Conservation (phyloP, 2,329 filamentous ascomycete genomes). For the Colletotrichum shisoi region DNA sequence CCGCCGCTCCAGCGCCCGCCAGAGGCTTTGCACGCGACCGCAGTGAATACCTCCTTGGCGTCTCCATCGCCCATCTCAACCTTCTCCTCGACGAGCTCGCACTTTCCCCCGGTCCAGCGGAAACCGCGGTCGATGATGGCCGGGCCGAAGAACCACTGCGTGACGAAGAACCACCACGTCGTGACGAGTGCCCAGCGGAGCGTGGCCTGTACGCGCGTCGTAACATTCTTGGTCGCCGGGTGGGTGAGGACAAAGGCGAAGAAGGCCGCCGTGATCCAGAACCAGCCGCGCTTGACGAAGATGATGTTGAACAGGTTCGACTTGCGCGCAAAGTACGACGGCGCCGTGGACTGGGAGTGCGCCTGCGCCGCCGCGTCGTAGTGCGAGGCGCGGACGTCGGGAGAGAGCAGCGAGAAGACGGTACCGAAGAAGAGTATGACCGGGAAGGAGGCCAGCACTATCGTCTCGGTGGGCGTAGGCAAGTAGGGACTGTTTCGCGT, state of each 20-base stretch:
- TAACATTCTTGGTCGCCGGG: slow-evolving; percentile 56
- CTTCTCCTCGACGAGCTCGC: slow-evolving; percentile 66
- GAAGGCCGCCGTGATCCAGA: slow-evolving; percentile 84
- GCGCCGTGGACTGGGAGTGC: slow-evolving; percentile 66
- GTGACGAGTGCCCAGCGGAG: slow-evolving; percentile 78
- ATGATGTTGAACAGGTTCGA: slow-evolving; percentile 89
- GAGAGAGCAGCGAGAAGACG: slow-evolving; percentile 80
- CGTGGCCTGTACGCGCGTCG: slow-evolving; percentile 60
- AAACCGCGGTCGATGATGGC: slow-evolving; percentile 90
- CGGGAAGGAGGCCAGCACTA: slow-evolving; percentile 76
- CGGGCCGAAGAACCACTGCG: slow-evolving; percentile 96
- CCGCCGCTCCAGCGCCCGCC: slow-evolving; percentile 91
- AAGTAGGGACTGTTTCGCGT: slow-evolving; percentile 66
- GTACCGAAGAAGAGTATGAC: slow-evolving; percentile 80
- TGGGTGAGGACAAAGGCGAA: slow-evolving; percentile 73
- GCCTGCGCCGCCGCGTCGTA: slow-evolving; percentile 71
- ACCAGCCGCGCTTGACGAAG: slow-evolving; percentile 96
- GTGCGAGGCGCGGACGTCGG: slow-evolving; percentile 68
- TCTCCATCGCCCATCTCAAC: slow-evolving; percentile 56
- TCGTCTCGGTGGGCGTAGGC: slow-evolving; percentile 72
- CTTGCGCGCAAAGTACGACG: slow-evolving; percentile 93
- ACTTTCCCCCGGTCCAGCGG: slow-evolving; percentile 84
- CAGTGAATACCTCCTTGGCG: slow-evolving; percentile 68
- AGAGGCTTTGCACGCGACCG: slow-evolving; percentile 79
- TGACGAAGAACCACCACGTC: slow-evolving; percentile 81